Evolutionary conservation across 2,329 filamentous ascomycete species (phyloP).

Genomic region (Diaporthe batatas): DNA sequence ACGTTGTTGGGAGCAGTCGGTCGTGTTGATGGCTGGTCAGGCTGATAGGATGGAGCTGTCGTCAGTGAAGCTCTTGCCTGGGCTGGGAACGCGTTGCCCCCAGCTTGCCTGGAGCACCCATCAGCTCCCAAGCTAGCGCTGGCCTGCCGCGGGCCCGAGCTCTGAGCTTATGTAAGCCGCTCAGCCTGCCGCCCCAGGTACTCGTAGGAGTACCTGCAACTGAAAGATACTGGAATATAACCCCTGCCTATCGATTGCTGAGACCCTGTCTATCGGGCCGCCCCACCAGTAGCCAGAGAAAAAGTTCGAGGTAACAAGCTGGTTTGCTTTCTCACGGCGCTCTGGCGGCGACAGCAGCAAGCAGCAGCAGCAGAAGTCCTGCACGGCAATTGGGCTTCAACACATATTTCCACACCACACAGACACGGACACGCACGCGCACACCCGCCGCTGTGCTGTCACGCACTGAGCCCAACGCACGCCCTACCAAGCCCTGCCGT

Average conservation of each 20-base stretch:
- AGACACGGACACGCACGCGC: constrained; percentile 18
- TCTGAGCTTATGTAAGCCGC: constrained; percentile 34
- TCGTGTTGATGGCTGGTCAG: constrained; percentile 29
- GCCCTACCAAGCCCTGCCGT: constrained; percentile 23
- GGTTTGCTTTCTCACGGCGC: background rate
- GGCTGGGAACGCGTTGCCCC: constrained; percentile 57
- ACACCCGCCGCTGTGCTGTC: constrained; percentile 30
- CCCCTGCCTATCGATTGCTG: constrained; percentile 33
- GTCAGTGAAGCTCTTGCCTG: constrained; percentile 45
- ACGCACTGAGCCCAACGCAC: constrained; percentile 29
- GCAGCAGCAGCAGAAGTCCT: constrained; percentile 22
- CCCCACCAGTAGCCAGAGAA: constrained; percentile 38
- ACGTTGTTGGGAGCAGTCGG: constrained; percentile 40
- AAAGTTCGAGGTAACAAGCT: constrained; percentile 33
- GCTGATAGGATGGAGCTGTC: constrained; percentile 38
- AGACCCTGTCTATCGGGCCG: constrained; percentile 35
- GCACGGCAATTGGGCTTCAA: constrained; percentile 35
- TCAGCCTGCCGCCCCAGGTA: no score
- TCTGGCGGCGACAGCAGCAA: constrained; percentile 16
- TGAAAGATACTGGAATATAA: background rate
- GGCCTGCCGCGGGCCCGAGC: constrained; percentile 40
- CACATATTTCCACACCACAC: constrained; percentile 33
- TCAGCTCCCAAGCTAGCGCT: constrained; percentile 30
- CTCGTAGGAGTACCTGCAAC: background rate
- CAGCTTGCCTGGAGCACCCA: constrained; percentile 60